Conservation (phyloP, 805 yeast genomes). For the Jamesozyma rosinii region DNA sequence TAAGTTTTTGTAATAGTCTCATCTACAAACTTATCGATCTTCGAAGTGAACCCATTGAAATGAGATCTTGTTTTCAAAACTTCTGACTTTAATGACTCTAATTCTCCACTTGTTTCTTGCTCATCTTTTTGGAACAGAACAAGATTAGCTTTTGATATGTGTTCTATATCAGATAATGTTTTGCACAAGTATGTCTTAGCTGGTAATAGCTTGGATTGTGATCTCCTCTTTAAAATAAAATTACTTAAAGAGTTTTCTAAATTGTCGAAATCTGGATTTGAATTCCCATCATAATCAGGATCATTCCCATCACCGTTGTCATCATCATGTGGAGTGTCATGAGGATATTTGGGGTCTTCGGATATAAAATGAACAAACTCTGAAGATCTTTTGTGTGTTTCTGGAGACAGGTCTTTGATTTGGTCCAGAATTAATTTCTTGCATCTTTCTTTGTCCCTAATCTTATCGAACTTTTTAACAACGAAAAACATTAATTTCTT, state of each 20-base stretch:
- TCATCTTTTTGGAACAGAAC: conserved; percentile 43
- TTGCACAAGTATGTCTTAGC: conserved; percentile 81
- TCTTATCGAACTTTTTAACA: conserved; percentile 84
- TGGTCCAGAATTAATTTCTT: conserved; percentile 70
- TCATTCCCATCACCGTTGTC: conserved; percentile 27
- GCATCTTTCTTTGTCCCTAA: conserved; percentile 74
- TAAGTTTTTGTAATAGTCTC: conserved; percentile 48
- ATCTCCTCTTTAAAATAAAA: conserved; percentile 81
- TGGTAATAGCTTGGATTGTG: conserved; percentile 81
- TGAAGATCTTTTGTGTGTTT: conserved; percentile 76
- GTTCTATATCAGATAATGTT: conserved; percentile 53
- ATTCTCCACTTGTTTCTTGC: conserved; percentile 37
- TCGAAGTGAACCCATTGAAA: conserved; percentile 47
- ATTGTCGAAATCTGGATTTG: conserved; percentile 64
- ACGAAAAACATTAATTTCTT: conserved; percentile 89
- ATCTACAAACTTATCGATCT: conserved; percentile 58
- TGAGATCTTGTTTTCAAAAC: conserved; percentile 45
- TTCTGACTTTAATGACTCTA: conserved; percentile 54
- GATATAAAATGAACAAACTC: conserved; percentile 89
- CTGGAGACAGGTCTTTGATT: conserved; percentile 78
- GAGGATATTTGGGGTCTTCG: conserved; percentile 33
- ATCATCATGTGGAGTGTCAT: conserved; percentile 27
- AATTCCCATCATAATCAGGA: conserved; percentile 26
- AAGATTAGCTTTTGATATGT: conserved; percentile 55
- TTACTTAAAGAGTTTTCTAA: conserved; percentile 77